Base-by-base conservation (phyloP, 2,329 filamentous ascomycete species). In the Metarhizium sp. region DNA sequence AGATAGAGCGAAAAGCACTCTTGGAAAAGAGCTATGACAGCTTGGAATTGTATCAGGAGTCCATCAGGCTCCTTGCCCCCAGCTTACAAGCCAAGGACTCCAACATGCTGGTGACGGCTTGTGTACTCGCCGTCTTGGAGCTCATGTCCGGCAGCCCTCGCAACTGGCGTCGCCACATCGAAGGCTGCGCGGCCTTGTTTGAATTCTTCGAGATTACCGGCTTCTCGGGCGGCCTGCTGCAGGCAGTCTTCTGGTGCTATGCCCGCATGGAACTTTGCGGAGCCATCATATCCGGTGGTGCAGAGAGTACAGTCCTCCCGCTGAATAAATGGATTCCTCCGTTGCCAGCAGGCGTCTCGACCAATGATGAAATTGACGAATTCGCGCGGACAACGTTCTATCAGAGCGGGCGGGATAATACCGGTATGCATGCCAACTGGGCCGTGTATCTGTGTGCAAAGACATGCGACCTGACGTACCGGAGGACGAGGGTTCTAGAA, bases 191-290 rank as follows among this genome's bases (percentile, higher is more conserved):
- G 1, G 73, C 76, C 1, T 63, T 82, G 1, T 75, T 82, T 25
- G 73, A 76, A 57, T 72, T 76, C 1, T 74, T 76, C 55, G 72
- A 71, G 2, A 76, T 82, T 5, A 72, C 77, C 42, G 80, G 79
- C 0, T 69, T 69, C 56, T 67, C 66, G 2, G 67, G 66, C 11
- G 67, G 67, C n/a, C 72, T 79, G 3, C 70, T 72, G 6, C 77
- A 79, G 59, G 78, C 78, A 0, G 69, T 82, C 0, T 82, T 82
- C 58, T 82, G 79, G 79, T 81, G 78, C 59, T 82, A 80, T 61
- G 78, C 76, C 0, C 71, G 79, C 47, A 82, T 82, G 78, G 79
- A 81, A 61, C 61, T 80, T 3, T 81, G 78, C 57, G 78, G 76
- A 40, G 77, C 74, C 0, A 72, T 82, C 2, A 79, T 82, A 32